These are phyloP conservation scores for Ruellia speciosa DNA, from an alignment of 305 asterid genomes.

Conservation along the genomic window DNA sequence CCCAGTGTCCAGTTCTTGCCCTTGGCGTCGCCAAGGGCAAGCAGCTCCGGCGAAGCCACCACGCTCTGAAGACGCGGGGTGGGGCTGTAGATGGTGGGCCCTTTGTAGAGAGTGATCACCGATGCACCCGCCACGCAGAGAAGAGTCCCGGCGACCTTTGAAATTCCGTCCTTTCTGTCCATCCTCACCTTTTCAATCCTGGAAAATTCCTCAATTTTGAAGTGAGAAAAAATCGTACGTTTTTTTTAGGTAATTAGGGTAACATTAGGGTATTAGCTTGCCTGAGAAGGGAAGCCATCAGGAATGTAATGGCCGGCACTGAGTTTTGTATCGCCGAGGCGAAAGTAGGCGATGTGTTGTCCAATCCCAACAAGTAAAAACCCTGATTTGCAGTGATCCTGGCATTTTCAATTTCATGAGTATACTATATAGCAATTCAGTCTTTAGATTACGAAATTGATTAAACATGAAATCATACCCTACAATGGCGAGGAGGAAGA, in stretches of 20 bases:
- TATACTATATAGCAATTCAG: too few relatives aligned
- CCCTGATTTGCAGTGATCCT: constrained; percentile 89
- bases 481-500: constrained; percentile 73
- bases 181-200: constrained; percentile 70
- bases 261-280: constrained; percentile 15
- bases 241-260: too few relatives aligned
- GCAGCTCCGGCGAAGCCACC: not conserved
- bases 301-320: constrained; percentile 78
- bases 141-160: constrained; percentile 59
- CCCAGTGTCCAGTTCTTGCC: constrained; percentile 85
- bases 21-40: constrained; percentile 43
- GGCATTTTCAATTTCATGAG: not conserved
- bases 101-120: constrained; percentile 72
- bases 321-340: constrained; percentile 86
- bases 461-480: constrained; percentile 39
- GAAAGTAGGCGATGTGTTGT: constrained; percentile 77
- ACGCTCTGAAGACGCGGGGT: constrained; percentile 32
- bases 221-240: too few relatives aligned
- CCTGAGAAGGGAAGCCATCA: constrained; percentile 71
- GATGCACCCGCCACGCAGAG: constrained; percentile 82
- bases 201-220: constrained; percentile 48
- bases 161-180: constrained; percentile 63
- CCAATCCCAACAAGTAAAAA: constrained; percentile 78
- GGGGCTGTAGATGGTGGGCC: constrained; percentile 82
- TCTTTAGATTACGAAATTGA: not conserved